Evolutionary conservation across 2,329 filamentous ascomycete species (phyloP).

Genomic region (Ophioceras dolichostomum): DNA sequence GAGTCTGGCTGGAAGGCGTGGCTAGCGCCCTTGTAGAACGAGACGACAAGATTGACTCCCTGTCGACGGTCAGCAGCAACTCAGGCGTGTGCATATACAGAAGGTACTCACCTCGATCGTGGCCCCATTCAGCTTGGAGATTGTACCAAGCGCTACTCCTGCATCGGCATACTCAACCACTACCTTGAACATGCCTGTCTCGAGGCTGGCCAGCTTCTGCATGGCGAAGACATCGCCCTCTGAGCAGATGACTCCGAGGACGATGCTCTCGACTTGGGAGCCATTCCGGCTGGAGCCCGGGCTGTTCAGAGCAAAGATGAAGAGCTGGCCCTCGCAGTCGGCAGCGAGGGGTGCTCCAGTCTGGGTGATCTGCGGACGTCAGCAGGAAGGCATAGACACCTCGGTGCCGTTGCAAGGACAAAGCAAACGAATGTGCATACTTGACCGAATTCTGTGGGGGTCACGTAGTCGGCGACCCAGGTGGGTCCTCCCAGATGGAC

Average conservation of each 20-base stretch:
- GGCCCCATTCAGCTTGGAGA: slow-evolving; percentile 25
- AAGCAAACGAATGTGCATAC: slow-evolving; percentile 14
- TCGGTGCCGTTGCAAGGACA: no score
- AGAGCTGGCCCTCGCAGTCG: slow-evolving; percentile 42
- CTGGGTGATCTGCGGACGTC: slow-evolving; percentile 16
- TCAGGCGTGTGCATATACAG: neutral
- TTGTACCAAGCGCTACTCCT: slow-evolving; percentile 26
- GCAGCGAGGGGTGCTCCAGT: slow-evolving; percentile 17
- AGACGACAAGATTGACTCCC: slow-evolving; percentile 3
- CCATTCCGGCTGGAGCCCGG: neutral
- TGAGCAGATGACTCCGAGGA: slow-evolving; percentile 26
- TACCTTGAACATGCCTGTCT: slow-evolving; percentile 30
- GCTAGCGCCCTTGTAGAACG: slow-evolving; percentile 7
- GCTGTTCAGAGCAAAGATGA: slow-evolving; percentile 30
- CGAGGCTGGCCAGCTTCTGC: slow-evolving; percentile 25
- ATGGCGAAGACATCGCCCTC: slow-evolving; percentile 43
- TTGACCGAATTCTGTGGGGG: slow-evolving; percentile 29
- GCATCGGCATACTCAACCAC: slow-evolving; percentile 41
- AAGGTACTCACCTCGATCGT: slow-evolving; percentile 20
- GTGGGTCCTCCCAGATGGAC: slow-evolving; percentile 26
- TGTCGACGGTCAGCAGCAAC: neutral
- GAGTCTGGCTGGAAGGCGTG: slow-evolving; percentile 7
- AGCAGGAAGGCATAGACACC: no score
- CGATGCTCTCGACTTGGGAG: slow-evolving; percentile 20
- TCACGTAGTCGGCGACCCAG: slow-evolving; percentile 34